Evolutionary conservation across 768 basidiomycete genomes (phyloP), one percentile per base, ranked within the genome.

Genomic region (Suillus americanus): DNA sequence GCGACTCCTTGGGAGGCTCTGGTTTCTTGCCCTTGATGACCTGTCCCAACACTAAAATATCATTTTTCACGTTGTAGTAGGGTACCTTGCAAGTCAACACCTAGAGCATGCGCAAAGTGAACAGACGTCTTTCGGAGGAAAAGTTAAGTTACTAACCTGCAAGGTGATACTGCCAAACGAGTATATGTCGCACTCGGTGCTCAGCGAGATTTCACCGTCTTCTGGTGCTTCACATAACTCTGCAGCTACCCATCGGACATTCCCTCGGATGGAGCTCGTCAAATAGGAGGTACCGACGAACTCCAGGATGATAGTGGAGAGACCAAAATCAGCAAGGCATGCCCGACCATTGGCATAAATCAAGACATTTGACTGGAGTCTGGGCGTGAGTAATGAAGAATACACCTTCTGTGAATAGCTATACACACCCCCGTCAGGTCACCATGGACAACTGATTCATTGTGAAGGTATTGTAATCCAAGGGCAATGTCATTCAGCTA

Each of bases 191-290:
- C 73, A 80, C 33, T n/a, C 68, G 16, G 37, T 25, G n/a, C 41
- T 64, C 37, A 48, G 45, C 16, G 28, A 37, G 2, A 38, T 12
- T 12, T 51, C 60, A 25, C n/a, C 10, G 8, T 61, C 38, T 8
- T 35, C 35, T 7, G 20, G 5, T n/a, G 54, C 20, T 16, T 41
- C 45, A 63, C 77, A 82, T 1, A 82, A 67, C 13, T 77, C 71
- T 0, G 82, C 74, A 64, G 83, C 84, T n/a, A 82, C 79, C 76
- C 83, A 85, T 3, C 80, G 78, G 33, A 83, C 73, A 18, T 75
- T 77, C 4, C 83, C 84, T 35, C 71, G 65, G 37, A 76, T 55
- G 20, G 53, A 30, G 73, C 80, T 80, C 20, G 73, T 75, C 54
- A 72, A 69, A 25, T 67, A 74, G 35, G 69, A 69, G 70, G 73